Base-by-base conservation (phyloP, 2,329 filamentous ascomycete species). In the Neofusicoccum ribis region DNA sequence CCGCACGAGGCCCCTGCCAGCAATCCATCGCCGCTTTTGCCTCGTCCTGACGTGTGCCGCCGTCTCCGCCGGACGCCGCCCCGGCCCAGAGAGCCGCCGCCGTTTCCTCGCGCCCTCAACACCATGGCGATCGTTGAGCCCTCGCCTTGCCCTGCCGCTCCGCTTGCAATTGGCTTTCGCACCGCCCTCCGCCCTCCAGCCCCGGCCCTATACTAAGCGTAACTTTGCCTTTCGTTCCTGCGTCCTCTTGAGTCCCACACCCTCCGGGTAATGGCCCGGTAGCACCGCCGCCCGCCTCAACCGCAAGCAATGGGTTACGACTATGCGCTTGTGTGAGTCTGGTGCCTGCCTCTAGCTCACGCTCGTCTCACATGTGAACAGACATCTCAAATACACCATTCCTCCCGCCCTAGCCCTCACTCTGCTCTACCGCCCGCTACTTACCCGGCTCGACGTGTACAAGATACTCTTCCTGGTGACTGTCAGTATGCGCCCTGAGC, bases 371-470 rank as follows among this genome's bases (percentile, higher is more conserved):
- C 61, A 23, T 37, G 12, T 43, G 37, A 34, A 34, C 66, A 91
- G 87, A 69, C 86, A 91, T 75, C 74, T 88, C 70, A 85, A 85
- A 70, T 91, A 88, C 79, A 91, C 87, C 37, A 85, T 91, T 65
- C 89, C 89, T 14, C 81, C 86, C 27, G 88, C 88, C 9, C 75
- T 84, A 68, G 70, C 84, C 47, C 81, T 91, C 68, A 87, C 88
- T 15, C 69, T 84, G 47, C 75, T 89, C 54, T 85, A 87, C 68
- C 82, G 81, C 51, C 89, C 89, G 2, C 81, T 92, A 41, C 82
- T 87, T 63, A 89, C 86, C 20, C 81, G 79, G 41, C 79, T 88
- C 64, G 89, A 91, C 72, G 71, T 86, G 44, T 89, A 87, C 76
- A 89, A 88, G 72, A 84, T 89, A 62, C 69, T 77, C 37, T 88